Conservation (phyloP, 202 grass and related monocot genomes). For the Elaeis oleifera region DNA sequence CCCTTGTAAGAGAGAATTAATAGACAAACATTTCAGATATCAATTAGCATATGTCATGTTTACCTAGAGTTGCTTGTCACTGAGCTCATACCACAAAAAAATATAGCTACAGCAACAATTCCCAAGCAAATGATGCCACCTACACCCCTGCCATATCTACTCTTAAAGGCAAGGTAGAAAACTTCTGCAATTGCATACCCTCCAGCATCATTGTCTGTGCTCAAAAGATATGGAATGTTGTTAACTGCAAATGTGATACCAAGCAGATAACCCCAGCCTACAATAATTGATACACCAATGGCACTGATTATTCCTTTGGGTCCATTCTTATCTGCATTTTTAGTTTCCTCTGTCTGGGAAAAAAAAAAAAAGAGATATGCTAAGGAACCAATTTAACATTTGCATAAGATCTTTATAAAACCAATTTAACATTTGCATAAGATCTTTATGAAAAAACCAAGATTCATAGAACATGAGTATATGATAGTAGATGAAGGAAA, state of each 20-base stretch:
- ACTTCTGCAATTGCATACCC: conserved; percentile 83
- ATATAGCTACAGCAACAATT: conserved; percentile 73
- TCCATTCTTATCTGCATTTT: conserved; percentile 77
- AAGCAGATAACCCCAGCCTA: conserved; percentile 78
- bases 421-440: no score
- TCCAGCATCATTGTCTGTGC: conserved; percentile 57
- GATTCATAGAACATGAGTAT: no score
- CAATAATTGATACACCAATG: conserved; percentile 75
- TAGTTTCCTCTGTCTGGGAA: conserved; percentile 73
- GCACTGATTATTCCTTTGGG: conserved; percentile 81
- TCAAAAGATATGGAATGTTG: conserved; percentile 62
- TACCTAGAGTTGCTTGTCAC: conserved; percentile 92
- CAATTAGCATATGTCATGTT: background rate
- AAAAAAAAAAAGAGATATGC: conserved; percentile 4
- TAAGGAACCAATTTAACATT: no score
- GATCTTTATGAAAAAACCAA: no score
- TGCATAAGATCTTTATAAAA: no score
- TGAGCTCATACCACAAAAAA: conserved; percentile 93
- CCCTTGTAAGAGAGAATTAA: no score
- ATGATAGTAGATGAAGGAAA: no score
- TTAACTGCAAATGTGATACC: conserved; percentile 76
- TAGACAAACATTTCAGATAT: no score
- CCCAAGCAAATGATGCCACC: conserved; percentile 79
- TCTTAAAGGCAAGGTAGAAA: conserved; percentile 85
- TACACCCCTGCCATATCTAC: conserved; percentile 56